A percentile compares a stretch with the other conserved stretches of the same genome.
These are phyloP conservation scores for Oidiodendron maius DNA, from an alignment of 495 filamentous ascomycete genomes.

Conservation along the genomic window DNA sequence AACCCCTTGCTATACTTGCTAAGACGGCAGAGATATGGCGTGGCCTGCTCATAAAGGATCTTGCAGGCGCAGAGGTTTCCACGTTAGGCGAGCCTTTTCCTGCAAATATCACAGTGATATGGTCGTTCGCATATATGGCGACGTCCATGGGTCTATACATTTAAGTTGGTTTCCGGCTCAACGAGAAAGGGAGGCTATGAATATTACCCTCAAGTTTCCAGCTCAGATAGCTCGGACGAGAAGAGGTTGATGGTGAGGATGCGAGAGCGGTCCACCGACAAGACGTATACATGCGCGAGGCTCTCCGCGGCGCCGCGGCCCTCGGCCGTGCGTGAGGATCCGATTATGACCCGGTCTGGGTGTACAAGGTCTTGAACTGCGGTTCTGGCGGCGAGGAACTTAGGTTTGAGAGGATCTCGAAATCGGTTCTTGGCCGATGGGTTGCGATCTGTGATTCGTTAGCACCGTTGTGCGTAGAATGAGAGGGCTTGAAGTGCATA, in stretches of 20 bases:
- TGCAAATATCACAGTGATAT: constrained; percentile 76
- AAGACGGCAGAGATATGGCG: constrained; percentile 75
- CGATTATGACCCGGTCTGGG: constrained; percentile 73
- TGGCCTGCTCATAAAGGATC: constrained; percentile 70
- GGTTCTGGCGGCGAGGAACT: constrained; percentile 74
- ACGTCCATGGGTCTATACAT: constrained; percentile 69
- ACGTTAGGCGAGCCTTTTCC: constrained; percentile 75
- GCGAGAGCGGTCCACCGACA: constrained; percentile 59
- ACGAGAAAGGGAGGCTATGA: neutral
- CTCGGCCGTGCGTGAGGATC: constrained; percentile 46
- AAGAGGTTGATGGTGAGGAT: constrained; percentile 70
- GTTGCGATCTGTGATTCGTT: constrained; percentile 36
- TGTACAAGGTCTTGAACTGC: constrained; percentile 61
- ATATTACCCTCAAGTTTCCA: constrained; percentile 83
- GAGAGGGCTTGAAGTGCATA: too few relatives aligned
- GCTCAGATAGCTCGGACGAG: constrained; percentile 73
- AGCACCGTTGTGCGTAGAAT: too few relatives aligned
- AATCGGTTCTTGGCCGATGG: constrained; percentile 48
- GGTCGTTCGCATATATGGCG: constrained; percentile 85
- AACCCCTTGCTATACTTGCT: constrained; percentile 82
- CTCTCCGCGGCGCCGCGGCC: constrained; percentile 57
- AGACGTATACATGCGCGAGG: constrained; percentile 58
- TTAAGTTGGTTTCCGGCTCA: constrained; percentile 12
- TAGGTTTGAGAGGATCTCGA: constrained; percentile 76
- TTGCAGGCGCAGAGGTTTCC: constrained; percentile 85